Evolutionary conservation across 1,284 basidiomycete species (phyloP).

Genomic region (Pyrrhoderma lamaoense): DNA sequence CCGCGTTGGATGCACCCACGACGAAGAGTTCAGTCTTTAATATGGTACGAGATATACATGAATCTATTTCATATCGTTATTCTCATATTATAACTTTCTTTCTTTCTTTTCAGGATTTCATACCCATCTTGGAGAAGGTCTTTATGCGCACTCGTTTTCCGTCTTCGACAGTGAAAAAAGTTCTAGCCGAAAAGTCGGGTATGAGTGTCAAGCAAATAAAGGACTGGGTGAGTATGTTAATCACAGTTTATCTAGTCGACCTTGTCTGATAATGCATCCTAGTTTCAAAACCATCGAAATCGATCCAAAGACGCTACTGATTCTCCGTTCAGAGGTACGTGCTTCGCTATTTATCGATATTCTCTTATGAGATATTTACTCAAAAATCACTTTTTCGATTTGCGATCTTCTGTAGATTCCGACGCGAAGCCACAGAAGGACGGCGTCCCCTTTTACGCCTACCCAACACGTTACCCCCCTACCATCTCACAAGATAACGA

Average conservation of each 20-base stretch:
- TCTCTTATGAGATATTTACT: no score
- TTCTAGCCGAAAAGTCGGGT: constrained; percentile 8
- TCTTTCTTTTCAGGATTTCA: constrained; percentile 1
- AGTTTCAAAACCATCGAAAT: constrained; percentile 15
- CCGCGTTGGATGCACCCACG: not conserved
- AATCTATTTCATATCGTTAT: not conserved
- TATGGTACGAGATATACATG: not conserved
- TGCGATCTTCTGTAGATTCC: no score
- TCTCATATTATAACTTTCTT: not conserved
- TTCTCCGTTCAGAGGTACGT: not conserved
- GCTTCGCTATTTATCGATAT: no score
- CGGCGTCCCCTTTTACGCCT: not conserved
- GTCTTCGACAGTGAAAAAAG: not conserved
- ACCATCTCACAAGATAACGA: not conserved
- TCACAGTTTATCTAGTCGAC: no score
- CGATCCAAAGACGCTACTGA: not conserved
- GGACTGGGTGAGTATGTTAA: constrained; percentile 5
- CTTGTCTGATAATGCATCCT: not conserved
- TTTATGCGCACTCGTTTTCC: constrained; percentile 8
- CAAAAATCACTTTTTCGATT: no score
- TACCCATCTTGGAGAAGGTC: constrained; percentile 3
- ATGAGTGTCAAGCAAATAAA: constrained; percentile 12
- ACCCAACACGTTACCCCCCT: not conserved
- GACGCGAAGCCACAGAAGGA: not conserved
- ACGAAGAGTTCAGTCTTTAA: not conserved